Conservation (phyloP, 768 basidiomycete genomes). For the Macrocybe gigantea region DNA sequence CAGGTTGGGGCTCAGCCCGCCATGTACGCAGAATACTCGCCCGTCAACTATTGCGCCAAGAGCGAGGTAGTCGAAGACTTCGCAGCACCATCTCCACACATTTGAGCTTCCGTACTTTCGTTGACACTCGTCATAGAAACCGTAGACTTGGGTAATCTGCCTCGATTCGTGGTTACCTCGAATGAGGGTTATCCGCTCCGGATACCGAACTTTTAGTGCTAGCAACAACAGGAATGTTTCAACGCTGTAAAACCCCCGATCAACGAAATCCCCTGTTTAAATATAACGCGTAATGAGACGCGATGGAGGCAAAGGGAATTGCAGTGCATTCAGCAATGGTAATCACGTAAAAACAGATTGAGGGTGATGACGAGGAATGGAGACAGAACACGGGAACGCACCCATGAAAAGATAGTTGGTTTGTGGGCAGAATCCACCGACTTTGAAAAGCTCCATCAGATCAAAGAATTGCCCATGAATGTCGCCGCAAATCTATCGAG, state of each 20-base stretch:
- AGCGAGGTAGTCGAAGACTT: constrained; percentile 96
- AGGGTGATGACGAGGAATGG: constrained; percentile 2
- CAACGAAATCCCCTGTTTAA: constrained; percentile 87
- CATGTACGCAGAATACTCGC: constrained; percentile 95
- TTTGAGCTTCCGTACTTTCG: constrained; percentile 91
- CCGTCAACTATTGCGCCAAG: constrained; percentile 96
- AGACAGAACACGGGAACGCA: constrained; percentile 26
- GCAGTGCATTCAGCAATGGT: not conserved
- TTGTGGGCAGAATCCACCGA: constrained; percentile 88
- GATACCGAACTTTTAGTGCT: constrained; percentile 95
- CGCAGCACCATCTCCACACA: constrained; percentile 98
- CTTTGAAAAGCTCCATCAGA: constrained; percentile 90
- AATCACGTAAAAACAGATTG: not conserved
- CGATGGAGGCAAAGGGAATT: not conserved
- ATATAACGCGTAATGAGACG: constrained; percentile 5
- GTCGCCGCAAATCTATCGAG: constrained; percentile 78
- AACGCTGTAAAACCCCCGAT: constrained; percentile 94
- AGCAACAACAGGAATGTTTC: constrained; percentile 94
- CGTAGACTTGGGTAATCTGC: constrained; percentile 95
- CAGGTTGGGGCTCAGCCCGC: constrained; percentile 88
- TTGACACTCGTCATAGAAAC: constrained; percentile 95
- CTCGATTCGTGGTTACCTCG: constrained; percentile 97
- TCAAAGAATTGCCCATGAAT: constrained; percentile 98
- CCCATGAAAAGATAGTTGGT: constrained; percentile 98
- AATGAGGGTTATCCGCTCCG: constrained; percentile 94